These are phyloP conservation scores for Auricularia cornea DNA, from an alignment of 768 basidiomycete genomes.

Conservation along the genomic window DNA sequence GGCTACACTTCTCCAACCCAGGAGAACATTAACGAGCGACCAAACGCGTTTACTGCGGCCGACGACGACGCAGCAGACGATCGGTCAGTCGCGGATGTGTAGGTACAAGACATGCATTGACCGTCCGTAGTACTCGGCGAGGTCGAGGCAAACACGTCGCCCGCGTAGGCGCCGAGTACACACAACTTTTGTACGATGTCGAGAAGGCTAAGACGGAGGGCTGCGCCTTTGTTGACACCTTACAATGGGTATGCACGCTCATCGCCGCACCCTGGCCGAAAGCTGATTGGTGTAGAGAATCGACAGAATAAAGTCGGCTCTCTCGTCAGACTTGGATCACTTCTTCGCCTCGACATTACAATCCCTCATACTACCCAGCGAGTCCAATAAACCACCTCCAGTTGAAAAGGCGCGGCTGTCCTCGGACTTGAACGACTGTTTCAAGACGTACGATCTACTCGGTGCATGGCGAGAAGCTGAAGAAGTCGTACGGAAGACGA, in stretches of 20 bases:
- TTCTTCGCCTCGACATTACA: slow-evolving; percentile 60
- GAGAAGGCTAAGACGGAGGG: slow-evolving; percentile 71
- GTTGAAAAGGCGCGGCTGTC: slow-evolving; percentile 54
- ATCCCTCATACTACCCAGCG: slow-evolving; percentile 25
- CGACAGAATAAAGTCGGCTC: slow-evolving; percentile 71
- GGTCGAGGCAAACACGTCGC: slow-evolving; percentile 66
- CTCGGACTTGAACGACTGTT: slow-evolving; percentile 66
- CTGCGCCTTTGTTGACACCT: slow-evolving; percentile 71
- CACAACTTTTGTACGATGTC: slow-evolving; percentile 82
- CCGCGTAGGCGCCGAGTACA: slow-evolving; percentile 85
- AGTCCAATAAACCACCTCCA: slow-evolving; percentile 31
- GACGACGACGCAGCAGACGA: slow-evolving; percentile 33
- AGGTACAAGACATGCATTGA: neutral
- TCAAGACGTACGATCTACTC: slow-evolving; percentile 71
- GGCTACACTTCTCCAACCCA: slow-evolving; percentile 25
- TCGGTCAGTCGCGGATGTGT: slow-evolving; percentile 30
- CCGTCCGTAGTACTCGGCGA: neutral
- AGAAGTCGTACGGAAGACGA: slow-evolving; percentile 64
- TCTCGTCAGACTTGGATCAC: slow-evolving; percentile 81
- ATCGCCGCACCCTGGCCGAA: slow-evolving; percentile 4
- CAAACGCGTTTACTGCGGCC: slow-evolving; percentile 3
- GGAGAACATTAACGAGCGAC: slow-evolving; percentile 17
- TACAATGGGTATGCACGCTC: slow-evolving; percentile 68
- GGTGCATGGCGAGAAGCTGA: slow-evolving; percentile 84
- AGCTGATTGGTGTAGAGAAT: slow-evolving; percentile 50